Conservation (phyloP, 176 grass and related monocot species). For the Rhynchospora pubera region DNA sequence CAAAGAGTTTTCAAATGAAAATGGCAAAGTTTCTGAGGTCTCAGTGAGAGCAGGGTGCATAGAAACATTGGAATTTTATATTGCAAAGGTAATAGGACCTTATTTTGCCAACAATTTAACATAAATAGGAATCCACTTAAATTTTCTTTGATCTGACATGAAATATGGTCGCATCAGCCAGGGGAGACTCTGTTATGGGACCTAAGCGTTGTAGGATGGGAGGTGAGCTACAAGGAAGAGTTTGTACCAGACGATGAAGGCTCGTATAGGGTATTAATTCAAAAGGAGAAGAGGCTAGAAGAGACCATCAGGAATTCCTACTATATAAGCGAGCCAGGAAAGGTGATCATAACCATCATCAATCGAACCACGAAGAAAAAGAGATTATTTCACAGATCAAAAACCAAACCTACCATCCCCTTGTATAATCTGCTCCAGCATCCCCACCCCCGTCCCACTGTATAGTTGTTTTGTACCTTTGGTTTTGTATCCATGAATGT, state of each 20-base stretch:
- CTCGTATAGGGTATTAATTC: conserved; percentile 36
- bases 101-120: not conserved
- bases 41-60: not conserved
- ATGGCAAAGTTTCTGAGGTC: conserved; percentile 22
- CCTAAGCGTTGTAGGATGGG: conserved; percentile 30
- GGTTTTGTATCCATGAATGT: not conserved
- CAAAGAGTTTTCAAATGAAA: conserved; percentile 27
- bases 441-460: not conserved
- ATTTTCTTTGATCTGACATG: not conserved
- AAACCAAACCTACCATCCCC: conserved; percentile 33
- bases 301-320: conserved; percentile 30
- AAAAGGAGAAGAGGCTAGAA: conserved; percentile 27
- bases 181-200: conserved; percentile 35
- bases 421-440: conserved; percentile 23
- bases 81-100: conserved; percentile 20
- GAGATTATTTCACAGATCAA: conserved; percentile 34
- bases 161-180: conserved; percentile 18
- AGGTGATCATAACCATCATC: conserved; percentile 24
- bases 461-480: conserved; percentile 9
- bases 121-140: not conserved
- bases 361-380: conserved; percentile 32
- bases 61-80: conserved; percentile 24
- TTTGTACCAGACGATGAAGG: conserved; percentile 45
- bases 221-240: conserved; percentile 42
- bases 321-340: conserved; percentile 39